phyloP scores from a whole-genome alignment of 805 yeast species.

The Hemisphaericaspora nanyangensis region DNA sequence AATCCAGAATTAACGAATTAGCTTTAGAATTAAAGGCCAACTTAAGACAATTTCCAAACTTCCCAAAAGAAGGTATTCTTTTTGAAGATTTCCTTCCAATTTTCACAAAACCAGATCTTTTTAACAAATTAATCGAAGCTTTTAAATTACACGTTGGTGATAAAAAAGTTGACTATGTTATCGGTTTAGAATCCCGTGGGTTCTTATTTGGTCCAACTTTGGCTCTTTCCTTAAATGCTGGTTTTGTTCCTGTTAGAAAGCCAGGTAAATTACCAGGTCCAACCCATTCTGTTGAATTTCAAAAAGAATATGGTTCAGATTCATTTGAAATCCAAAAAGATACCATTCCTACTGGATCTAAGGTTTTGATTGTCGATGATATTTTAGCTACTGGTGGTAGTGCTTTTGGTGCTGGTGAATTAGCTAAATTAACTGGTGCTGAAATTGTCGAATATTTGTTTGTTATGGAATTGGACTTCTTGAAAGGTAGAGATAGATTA shows the following conservation, averaged over 20 bases:
- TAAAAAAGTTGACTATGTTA: slow-evolving; percentile 75
- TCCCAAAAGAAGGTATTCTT: slow-evolving; percentile 87
- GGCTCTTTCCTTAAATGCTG: slow-evolving; percentile 83
- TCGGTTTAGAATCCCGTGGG: slow-evolving; percentile 96
- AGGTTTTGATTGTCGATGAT: slow-evolving; percentile 87
- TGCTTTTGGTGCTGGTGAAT: slow-evolving; percentile 89
- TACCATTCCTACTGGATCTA: slow-evolving; percentile 75
- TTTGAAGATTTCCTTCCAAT: slow-evolving; percentile 97
- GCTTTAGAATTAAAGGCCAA: slow-evolving; percentile 35
- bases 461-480: slow-evolving; percentile 91
- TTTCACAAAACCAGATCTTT: slow-evolving; percentile 75
- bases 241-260: slow-evolving; percentile 94
- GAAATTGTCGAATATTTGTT: slow-evolving; percentile 77
- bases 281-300: slow-evolving; percentile 63
- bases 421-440: slow-evolving; percentile 64
- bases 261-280: slow-evolving; percentile 94
- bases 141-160: slow-evolving; percentile 70
- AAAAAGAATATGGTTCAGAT: slow-evolving; percentile 92
- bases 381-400: slow-evolving; percentile 98
- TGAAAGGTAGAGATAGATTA: slow-evolving; percentile 88
- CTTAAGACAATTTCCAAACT: slow-evolving; percentile 78
- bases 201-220: slow-evolving; percentile 94
- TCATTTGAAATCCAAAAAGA: slow-evolving; percentile 83
- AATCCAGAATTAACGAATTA: slow-evolving; percentile 20
- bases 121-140: slow-evolving; percentile 77